Percentiles rank a stretch among this genome's conserved stretches.
Evolutionary conservation across 148 eudicot genomes (phyloP).

Genomic region (Camellia japonica): DNA sequence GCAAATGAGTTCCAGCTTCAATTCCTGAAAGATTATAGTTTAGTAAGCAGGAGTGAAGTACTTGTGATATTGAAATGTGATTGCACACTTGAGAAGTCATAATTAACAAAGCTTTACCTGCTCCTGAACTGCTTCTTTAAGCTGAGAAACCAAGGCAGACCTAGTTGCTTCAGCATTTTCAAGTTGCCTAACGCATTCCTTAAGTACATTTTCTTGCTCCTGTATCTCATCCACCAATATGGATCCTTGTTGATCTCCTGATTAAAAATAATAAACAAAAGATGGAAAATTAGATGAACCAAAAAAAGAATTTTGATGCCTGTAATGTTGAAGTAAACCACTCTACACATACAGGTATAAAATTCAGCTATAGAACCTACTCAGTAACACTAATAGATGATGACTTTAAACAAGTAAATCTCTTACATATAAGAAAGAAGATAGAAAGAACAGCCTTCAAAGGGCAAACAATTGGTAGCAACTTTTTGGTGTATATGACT

Average conservation of each 20-base stretch:
- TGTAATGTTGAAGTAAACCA: not conserved
- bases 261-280: slow-evolving; percentile 17
- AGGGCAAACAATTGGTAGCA: not conserved
- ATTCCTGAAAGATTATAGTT: slow-evolving; percentile 53
- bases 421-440: not conserved
- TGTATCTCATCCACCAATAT: slow-evolving; percentile 54
- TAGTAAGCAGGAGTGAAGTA: slow-evolving; percentile 3
- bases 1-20: slow-evolving; percentile 52
- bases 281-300: not conserved
- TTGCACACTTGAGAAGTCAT: not conserved
- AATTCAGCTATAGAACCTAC: not conserved
- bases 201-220: slow-evolving; percentile 68
- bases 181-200: slow-evolving; percentile 66
- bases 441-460: too few species aligned
- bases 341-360: not conserved
- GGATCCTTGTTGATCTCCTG: slow-evolving; percentile 56
- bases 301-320: not conserved
- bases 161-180: slow-evolving; percentile 70
- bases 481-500: not conserved
- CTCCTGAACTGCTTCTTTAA: slow-evolving; percentile 77
- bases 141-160: slow-evolving; percentile 57
- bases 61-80: not conserved
- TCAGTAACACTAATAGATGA: not conserved
- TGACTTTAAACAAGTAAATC: not conserved
- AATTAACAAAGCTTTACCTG: slow-evolving; percentile 47